phyloP scores from a whole-genome alignment of 1,139 yeast genomes.

The Suhomyces chickasaworum region DNA sequence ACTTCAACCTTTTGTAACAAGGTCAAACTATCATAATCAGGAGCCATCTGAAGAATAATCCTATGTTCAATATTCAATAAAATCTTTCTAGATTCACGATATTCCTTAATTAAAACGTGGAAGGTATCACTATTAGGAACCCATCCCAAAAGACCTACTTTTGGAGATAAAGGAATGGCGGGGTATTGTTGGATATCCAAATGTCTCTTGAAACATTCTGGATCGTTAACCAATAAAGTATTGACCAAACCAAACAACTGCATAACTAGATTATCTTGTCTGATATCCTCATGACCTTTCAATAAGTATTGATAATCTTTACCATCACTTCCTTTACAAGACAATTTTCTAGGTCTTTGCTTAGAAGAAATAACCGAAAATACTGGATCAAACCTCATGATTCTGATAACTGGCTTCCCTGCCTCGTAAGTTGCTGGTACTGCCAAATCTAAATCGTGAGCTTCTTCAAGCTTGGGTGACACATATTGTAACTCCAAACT shows the following conservation, averaged over 20 bases:
- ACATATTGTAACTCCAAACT: constrained; percentile 89
- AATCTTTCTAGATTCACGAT: constrained; percentile 88
- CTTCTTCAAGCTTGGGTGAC: constrained; percentile 83
- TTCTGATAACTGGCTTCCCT: constrained; percentile 75
- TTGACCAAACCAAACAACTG: constrained; percentile 95
- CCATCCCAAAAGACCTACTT: constrained; percentile 96
- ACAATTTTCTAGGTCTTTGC: constrained; percentile 88
- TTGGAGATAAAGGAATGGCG: constrained; percentile 94
- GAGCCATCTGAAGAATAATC: constrained; percentile 97
- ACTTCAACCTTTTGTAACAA: constrained; percentile 93
- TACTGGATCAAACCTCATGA: constrained; percentile 76
- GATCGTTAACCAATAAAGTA: constrained; percentile 82
- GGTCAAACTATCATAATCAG: constrained; percentile 90
- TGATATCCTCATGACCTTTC: constrained; percentile 97
- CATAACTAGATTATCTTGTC: constrained; percentile 98
- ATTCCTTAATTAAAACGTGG: constrained; percentile 89
- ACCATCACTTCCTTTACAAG: constrained; percentile 87
- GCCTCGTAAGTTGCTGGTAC: constrained; percentile 93
- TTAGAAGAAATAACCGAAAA: constrained; percentile 91
- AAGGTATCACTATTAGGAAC: constrained; percentile 96
- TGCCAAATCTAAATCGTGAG: constrained; percentile 80
- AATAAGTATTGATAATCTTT: constrained; percentile 77
- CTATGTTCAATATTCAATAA: constrained; percentile 90
- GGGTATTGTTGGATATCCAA: constrained; percentile 88
- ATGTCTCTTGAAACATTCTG: constrained; percentile 96